Evolutionary conservation across 2,329 filamentous ascomycete genomes (phyloP).

Genomic region (Nannizziopsis barbatae): DNA sequence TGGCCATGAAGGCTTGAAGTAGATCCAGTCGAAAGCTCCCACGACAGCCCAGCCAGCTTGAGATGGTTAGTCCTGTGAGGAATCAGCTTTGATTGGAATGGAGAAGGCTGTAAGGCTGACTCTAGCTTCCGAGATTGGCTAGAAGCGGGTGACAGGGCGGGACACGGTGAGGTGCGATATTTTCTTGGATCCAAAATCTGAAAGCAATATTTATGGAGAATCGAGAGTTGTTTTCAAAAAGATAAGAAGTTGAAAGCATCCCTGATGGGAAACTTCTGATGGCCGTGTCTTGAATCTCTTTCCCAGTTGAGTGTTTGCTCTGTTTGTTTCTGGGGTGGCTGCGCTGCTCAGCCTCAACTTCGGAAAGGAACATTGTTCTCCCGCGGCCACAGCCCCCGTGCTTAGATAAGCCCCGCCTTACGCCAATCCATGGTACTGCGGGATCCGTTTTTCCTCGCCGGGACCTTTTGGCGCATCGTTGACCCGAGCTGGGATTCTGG

Average conservation of each 20-base stretch:
- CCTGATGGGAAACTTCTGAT: too few relatives aligned
- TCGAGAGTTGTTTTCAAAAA: too few relatives aligned
- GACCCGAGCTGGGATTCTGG: neutral
- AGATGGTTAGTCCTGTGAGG: neutral
- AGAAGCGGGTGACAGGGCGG: neutral
- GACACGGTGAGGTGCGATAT: neutral
- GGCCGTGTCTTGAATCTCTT: neutral
- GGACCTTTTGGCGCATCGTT: too few relatives aligned
- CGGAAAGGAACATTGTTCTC: neutral
- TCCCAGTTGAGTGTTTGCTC: neutral
- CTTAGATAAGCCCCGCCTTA: neutral
- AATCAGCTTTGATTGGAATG: constrained; percentile 2
- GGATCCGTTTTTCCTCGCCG: too few relatives aligned
- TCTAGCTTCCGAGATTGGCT: neutral
- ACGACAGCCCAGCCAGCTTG: neutral
- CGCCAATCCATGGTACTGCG: neutral
- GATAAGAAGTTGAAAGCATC: too few relatives aligned
- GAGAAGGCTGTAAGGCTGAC: constrained; percentile 3
- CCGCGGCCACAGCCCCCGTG: neutral
- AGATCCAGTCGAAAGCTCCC: constrained; percentile 3
- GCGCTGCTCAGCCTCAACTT: neutral
- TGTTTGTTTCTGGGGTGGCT: neutral
- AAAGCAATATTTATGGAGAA: neutral
- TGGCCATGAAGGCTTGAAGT: constrained; percentile 4
- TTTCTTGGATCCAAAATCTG: neutral